Conservation (phyloP, 1,139 yeast genomes). For the Hyphopichia buzzinii region DNA sequence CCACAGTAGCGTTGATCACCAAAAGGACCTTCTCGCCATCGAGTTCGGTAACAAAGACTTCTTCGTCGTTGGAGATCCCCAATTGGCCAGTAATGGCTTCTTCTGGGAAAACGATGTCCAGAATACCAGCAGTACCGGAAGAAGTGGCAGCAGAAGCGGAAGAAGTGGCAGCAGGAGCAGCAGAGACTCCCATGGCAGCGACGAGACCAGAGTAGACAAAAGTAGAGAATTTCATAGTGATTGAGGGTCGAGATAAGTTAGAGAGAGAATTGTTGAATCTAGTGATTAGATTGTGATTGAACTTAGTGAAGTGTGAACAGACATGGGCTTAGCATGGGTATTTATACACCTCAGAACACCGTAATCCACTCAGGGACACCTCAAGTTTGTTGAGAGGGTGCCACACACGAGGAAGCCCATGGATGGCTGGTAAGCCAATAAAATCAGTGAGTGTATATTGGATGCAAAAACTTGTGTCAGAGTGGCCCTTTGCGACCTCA, state of each 20-base stretch:
- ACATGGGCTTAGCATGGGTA: neutral
- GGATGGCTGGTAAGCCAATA: too few species aligned
- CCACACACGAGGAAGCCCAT: too few species aligned
- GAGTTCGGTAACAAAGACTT: constrained; percentile 13
- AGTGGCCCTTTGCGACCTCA: neutral
- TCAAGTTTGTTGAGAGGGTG: too few species aligned
- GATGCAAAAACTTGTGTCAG: neutral
- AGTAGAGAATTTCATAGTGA: constrained; percentile 10
- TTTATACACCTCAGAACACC: neutral
- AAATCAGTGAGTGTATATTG: too few species aligned
- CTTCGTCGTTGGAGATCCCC: constrained; percentile 13
- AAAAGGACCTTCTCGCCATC: constrained; percentile 16
- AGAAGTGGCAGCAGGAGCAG: constrained; percentile 9
- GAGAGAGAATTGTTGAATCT: too few species aligned
- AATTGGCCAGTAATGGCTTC: constrained; percentile 14
- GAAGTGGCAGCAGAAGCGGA: constrained; percentile 4
- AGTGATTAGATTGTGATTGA: too few species aligned
- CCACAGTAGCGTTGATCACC: constrained; percentile 17
- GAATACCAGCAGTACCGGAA: constrained; percentile 4
- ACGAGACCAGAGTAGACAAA: constrained; percentile 8
- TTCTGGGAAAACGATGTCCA: constrained; percentile 13
- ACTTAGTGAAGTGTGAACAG: neutral
- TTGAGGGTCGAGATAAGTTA: too few species aligned
- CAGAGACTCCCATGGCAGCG: constrained; percentile 10
- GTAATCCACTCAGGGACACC: too few species aligned